A percentile compares a stretch with the other conserved stretches of the same genome.
These are phyloP conservation scores for Penicillium goetzii DNA, from an alignment of 495 filamentous ascomycete genomes.

Conservation along the genomic window DNA sequence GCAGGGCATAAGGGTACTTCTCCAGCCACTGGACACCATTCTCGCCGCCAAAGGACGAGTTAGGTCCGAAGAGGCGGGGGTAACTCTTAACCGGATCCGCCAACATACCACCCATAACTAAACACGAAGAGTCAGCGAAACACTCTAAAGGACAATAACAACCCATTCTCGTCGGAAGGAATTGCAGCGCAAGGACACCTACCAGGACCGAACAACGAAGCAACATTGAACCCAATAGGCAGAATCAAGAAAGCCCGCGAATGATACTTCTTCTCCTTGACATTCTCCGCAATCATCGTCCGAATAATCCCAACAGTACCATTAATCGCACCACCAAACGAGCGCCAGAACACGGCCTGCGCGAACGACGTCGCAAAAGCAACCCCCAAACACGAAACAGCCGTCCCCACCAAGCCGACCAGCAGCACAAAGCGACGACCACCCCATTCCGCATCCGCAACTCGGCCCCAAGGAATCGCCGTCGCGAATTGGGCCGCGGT, in stretches of 20 bases:
- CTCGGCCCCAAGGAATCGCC: conserved; percentile 80
- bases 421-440: conserved; percentile 79
- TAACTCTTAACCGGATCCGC: conserved; percentile 75
- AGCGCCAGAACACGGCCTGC: conserved; percentile 74
- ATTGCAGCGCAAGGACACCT: conserved; percentile 20
- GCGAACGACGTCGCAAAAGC: conserved; percentile 74
- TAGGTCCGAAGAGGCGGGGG: conserved; percentile 65
- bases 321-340: conserved; percentile 76
- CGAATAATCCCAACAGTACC: conserved; percentile 81
- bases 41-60: conserved; percentile 54
- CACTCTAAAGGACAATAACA: neutral
- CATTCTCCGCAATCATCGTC: conserved; percentile 81
- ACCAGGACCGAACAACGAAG: conserved; percentile 74
- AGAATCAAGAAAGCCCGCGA: conserved; percentile 69
- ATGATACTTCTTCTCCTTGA: conserved; percentile 72
- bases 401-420: conserved; percentile 73
- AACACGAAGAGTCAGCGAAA: conserved; percentile 16
- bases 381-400: conserved; percentile 74
- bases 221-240: conserved; percentile 79
- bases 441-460: conserved; percentile 69
- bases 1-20: conserved; percentile 73
- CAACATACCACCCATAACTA: conserved; percentile 70
- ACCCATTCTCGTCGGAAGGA: neutral
- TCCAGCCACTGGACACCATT: conserved; percentile 65
- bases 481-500: conserved; percentile 83